phyloP scores from a whole-genome alignment of 805 yeast genomes.

The Middelhovenomyces tepae region DNA sequence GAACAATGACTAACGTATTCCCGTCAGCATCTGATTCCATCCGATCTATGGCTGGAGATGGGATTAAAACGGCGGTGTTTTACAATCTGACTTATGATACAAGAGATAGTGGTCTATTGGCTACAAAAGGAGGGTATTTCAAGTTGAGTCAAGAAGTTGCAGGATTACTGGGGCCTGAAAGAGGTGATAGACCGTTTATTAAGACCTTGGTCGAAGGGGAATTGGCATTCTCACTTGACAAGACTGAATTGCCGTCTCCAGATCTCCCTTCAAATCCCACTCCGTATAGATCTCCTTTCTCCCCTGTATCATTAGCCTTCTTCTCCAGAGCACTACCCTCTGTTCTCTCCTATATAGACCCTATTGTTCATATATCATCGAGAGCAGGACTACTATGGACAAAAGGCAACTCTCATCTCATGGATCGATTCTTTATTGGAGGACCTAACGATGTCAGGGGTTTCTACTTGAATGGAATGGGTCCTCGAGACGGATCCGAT shows the following conservation, averaged over 20 bases:
- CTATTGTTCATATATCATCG: constrained; percentile 1
- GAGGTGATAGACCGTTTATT: constrained; percentile 26
- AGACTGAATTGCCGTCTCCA: too few species aligned
- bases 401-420: constrained; percentile 38
- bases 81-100: constrained; percentile 37
- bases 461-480: constrained; percentile 57
- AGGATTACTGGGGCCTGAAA: constrained; percentile 18
- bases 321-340: too few species aligned
- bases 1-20: constrained; percentile 44
- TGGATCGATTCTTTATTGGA: constrained; percentile 79
- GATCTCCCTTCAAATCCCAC: too few species aligned
- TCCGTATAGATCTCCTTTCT: neutral
- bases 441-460: constrained; percentile 70
- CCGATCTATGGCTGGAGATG: constrained; percentile 53
- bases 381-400: constrained; percentile 9
- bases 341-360: constrained; percentile 1
- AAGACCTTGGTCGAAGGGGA: constrained; percentile 29
- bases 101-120: constrained; percentile 36
- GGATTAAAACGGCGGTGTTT: constrained; percentile 47
- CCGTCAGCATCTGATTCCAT: constrained; percentile 43
- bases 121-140: constrained; percentile 37
- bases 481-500: constrained; percentile 47
- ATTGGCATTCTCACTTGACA: constrained; percentile 22
- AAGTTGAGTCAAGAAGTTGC: constrained; percentile 41
- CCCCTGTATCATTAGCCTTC: too few species aligned